Evolutionary conservation across 2,329 filamentous ascomycete species (phyloP), one percentile per base, ranked within the genome.

Genomic region (Neospermospora avenae): DNA sequence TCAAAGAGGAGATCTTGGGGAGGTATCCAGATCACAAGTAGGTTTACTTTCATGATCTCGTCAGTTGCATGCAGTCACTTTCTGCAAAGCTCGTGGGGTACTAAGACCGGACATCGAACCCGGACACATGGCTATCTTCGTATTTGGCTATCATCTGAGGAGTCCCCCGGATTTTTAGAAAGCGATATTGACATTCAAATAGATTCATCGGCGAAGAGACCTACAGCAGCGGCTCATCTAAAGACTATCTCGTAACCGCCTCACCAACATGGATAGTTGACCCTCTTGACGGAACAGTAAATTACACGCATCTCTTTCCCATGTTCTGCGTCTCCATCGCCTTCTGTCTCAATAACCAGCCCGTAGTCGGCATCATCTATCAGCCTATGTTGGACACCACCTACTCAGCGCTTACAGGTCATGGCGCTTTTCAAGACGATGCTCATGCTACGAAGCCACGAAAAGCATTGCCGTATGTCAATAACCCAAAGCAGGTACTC

Each of bases 291-390:
- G 88, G 81, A 45, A 92, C 89, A 3, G 88, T 92, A 61, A 92
- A 92, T 77, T 92, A 89, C 75, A 90, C 88, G 31, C 89, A 92
- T 72, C 80, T 90, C 5, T 91, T 90, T 70, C 88, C 88, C 60
- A 90, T 91, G 85, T 91, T 90, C 75, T 92, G 89, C 73, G 86
- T 92, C 45, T 90, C 86, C 37, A 91, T 92, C 68, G 88, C 81
- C 52, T 86, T 92, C 69, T 77, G 87, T 24, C 70, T 89, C 57
- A 74, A 81, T 18, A 78, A 81, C 6, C 73, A 77, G 28, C 86
- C 89, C 2, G 73, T 86, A 2, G 82, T 92, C 54, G 89, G 89
- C 20, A 82, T 91, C 48, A 86, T 92, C 69, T 84, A 88, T 68
- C 88, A 88, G 0, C 89, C 89, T 0, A 85, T 91, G 65, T 77